These are phyloP conservation scores for Vinca minor DNA, from an alignment of 257 asterid genomes.

Conservation along the genomic window DNA sequence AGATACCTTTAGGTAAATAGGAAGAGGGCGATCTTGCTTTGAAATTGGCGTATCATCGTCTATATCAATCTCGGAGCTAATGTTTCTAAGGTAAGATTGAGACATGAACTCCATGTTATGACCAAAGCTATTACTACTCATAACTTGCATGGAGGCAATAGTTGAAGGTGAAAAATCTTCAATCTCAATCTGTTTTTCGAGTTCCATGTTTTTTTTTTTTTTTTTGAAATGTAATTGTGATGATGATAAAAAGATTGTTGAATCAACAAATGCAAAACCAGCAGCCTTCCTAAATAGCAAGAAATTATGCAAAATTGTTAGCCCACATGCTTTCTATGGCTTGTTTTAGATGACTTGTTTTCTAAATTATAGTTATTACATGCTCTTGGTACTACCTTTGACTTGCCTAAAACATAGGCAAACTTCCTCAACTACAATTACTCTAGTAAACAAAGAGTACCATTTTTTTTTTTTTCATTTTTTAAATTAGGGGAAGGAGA, in stretches of 20 bases:
- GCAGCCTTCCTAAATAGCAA: conserved; percentile 31
- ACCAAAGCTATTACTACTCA: conserved; percentile 56
- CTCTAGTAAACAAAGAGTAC: no score
- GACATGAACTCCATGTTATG: conserved; percentile 57
- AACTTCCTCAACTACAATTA: background rate
- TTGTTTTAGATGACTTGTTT: conserved; percentile 27
- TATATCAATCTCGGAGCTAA: conserved; percentile 54
- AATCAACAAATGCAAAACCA: conserved; percentile 27
- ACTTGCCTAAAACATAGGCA: background rate
- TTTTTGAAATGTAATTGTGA: background rate
- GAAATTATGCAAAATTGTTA: conserved; percentile 32
- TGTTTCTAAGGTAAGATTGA: conserved; percentile 35
- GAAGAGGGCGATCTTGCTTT: conserved; percentile 49
- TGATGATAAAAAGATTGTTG: background rate
- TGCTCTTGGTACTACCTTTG: conserved; percentile 33
- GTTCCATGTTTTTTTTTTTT: conserved; percentile 33
- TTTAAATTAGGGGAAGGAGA: no score
- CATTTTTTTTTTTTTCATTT: no score
- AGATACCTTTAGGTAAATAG: conserved; percentile 69
- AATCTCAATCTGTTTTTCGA: conserved; percentile 40
- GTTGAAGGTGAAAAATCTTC: conserved; percentile 54
- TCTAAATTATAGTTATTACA: conserved; percentile 42
- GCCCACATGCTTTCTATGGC: conserved; percentile 66
- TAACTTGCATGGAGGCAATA: conserved; percentile 48
- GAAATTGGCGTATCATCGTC: conserved; percentile 33